A percentile compares a stretch with the other conserved stretches of the same genome.
Evolutionary conservation across 192 early-diverging fungal species (phyloP).

Genomic region (Coemansia sp.): DNA sequence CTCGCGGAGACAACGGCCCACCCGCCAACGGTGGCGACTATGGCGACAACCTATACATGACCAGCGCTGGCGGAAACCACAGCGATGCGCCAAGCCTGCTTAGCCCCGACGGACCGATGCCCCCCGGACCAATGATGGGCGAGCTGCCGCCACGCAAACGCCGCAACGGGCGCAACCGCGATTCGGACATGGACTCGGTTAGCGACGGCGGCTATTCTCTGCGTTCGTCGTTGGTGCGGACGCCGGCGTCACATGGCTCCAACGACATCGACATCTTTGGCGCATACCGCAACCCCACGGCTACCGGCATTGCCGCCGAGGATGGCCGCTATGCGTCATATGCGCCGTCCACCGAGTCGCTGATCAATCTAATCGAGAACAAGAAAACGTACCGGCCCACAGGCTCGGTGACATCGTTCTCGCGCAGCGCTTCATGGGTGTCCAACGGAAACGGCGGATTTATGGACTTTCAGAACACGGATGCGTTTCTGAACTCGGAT

Average conservation of each 20-base stretch:
- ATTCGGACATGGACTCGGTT: conserved; percentile 53
- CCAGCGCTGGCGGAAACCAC: conserved; percentile 16
- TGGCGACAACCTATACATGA: conserved; percentile 45
- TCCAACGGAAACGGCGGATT: conserved; percentile 55
- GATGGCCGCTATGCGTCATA: conserved; percentile 70
- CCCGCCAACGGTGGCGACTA: conserved; percentile 18
- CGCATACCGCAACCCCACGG: conserved; percentile 44
- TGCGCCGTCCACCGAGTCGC: conserved; percentile 67
- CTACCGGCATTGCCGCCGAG: conserved; percentile 37
- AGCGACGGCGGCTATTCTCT: conserved; percentile 57
- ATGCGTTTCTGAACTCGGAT: conserved; percentile 46
- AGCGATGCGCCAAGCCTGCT: conserved; percentile 45
- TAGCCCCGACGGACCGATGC: conserved; percentile 51
- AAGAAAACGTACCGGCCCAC: conserved; percentile 59
- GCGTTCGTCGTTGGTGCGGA: conserved; percentile 57
- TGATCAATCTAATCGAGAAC: conserved; percentile 65
- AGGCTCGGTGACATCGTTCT: conserved; percentile 57
- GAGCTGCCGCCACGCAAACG: conserved; percentile 49
- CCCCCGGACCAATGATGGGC: conserved; percentile 48
- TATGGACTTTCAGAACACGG: conserved; percentile 54
- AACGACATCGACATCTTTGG: conserved; percentile 57
- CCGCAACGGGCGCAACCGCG: conserved; percentile 48
- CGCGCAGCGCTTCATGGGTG: conserved; percentile 57
- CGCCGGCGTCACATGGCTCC: conserved; percentile 53
- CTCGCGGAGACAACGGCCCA: conserved; percentile 26